Evolutionary conservation across 345 rosid species (phyloP), one percentile per base, ranked within the genome.

Genomic region (Populus deltoides): DNA sequence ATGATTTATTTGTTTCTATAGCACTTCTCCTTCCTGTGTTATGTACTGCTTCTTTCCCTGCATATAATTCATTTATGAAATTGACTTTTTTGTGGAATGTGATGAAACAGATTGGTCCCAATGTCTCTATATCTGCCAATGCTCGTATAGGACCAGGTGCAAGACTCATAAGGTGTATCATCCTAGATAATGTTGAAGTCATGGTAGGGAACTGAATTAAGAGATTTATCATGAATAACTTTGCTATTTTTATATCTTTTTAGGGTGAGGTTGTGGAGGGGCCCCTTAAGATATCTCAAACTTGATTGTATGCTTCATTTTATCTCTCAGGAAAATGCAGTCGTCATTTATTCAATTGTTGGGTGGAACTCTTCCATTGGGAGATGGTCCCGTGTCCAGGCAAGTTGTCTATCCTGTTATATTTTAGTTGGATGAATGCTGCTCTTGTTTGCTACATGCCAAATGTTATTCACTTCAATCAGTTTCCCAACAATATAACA

Each of bases 341-440:
- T 81, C 20, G 84, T 81, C 41, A 81, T 81, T 15, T 66, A 77
- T 81, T 68, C 84, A 47, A 81, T 81, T 62, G 78, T 81, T 7
- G 84, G 84, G 66, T 81, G 84, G 84, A 81, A 81, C 25, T 81
- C 84, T 33, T 81, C 81, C 41, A 59, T 81, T 17, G 84, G 84
- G 25, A 81, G 78, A 70, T 81, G 84, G 84, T 77, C 84, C 38
- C 70, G 84, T 5, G 81, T 81, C 45, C 83, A 81, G 83, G 83
- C 77, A 81, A 81, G 83, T 55, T 51, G 45, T 3, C 17, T 25
- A 65, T 45, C 53, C 38, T 29, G 39, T 31, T 20, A 24, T 33
- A 17, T 22, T 15, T 20, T 36, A 15, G 47, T 20, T 36, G 20
- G 16, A 3, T 24, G 12, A 36, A 6, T 18, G 55, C 7, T 15